Evolutionary conservation across 2,329 filamentous ascomycete genomes (phyloP), one percentile per base, ranked within the genome.

Genomic region (Podosphaera xanthii): DNA sequence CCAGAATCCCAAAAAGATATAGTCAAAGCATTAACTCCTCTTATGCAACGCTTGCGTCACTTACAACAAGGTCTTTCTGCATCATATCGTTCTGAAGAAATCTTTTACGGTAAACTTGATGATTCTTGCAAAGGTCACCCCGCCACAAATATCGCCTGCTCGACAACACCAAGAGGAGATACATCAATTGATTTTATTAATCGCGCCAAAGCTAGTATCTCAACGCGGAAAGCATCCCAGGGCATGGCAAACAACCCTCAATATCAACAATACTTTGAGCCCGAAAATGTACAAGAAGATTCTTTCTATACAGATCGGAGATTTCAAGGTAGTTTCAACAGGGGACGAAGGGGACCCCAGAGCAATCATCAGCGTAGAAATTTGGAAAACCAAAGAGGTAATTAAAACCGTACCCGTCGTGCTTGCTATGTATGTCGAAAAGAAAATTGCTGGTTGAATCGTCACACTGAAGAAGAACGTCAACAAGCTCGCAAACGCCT

Each of bases 111-210:
- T 50, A 50, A 50, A 31, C 48, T 50, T 31, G 22, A 31, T 31
- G n/a, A 50, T 50, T 50, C 48, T 50, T 50, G 22, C 22, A 50
- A 50, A 9, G 48, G 9, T 12, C 48, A 50, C 48, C 48, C 48
- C 22, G 48, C 48, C 4, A 50, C 48, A 31, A 50, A 50, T 50
- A 50, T 50, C 22, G 48, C 48, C 9, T 50, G 48, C 22, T 50
- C 48, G 22, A 50, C 22, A 31, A 50, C 48, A 50, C 48, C 48
- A 22, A 50, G 4, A 50, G 48, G 10, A 50, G 48, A 50, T 50
- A 50, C 48, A n/a, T 50, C 48, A n/a, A 53, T 53, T 53, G 50
- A 53, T n/a, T 53, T 53, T 36, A 53, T 53, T 4, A 53, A 53
- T 36, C 33, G 50, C 30, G 50, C 50, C 50, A 53, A 36, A n/a